Evolutionary conservation across 2,329 filamentous ascomycete species (phyloP).

Genomic region (Aschersonia sp.): DNA sequence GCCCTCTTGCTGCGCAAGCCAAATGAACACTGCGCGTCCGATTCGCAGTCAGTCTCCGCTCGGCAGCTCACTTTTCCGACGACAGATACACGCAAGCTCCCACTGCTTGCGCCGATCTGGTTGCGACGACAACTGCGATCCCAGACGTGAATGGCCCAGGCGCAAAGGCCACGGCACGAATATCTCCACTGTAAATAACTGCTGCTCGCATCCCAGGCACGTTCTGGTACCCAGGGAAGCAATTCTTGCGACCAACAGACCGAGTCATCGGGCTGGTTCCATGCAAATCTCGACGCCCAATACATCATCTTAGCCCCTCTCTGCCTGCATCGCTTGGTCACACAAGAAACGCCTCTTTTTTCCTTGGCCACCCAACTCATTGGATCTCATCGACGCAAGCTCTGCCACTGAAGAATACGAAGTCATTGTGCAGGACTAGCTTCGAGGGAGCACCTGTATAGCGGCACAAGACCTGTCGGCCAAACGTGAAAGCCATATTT

Average conservation of each 20-base stretch:
- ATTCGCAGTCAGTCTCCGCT: neutral
- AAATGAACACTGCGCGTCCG: neutral
- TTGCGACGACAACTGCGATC: neutral
- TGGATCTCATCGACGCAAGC: conserved; percentile 8
- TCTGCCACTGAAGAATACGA: conserved; percentile 15
- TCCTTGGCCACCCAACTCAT: conserved; percentile 9
- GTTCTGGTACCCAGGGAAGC: conserved; percentile 1
- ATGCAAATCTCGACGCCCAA: conserved; percentile 4
- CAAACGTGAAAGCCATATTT: conserved; percentile 5
- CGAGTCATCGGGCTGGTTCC: neutral
- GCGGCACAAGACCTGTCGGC: neutral
- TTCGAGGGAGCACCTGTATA: neutral
- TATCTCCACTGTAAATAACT: conserved; percentile 2
- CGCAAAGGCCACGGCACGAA: conserved; percentile 1
- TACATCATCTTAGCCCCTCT: conserved; percentile 4
- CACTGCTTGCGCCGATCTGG: neutral
- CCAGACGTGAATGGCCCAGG: neutral
- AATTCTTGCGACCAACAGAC: conserved; percentile 1
- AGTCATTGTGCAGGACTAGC: conserved; percentile 2
- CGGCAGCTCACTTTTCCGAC: neutral
- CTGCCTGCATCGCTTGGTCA: conserved; percentile 8
- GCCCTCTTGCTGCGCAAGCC: neutral
- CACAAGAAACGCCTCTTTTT: conserved; percentile 9
- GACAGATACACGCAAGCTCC: neutral
- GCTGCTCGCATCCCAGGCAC: neutral